Conservation (phyloP, 257 asterid genomes). For the Solanum pinnatisectum region DNA sequence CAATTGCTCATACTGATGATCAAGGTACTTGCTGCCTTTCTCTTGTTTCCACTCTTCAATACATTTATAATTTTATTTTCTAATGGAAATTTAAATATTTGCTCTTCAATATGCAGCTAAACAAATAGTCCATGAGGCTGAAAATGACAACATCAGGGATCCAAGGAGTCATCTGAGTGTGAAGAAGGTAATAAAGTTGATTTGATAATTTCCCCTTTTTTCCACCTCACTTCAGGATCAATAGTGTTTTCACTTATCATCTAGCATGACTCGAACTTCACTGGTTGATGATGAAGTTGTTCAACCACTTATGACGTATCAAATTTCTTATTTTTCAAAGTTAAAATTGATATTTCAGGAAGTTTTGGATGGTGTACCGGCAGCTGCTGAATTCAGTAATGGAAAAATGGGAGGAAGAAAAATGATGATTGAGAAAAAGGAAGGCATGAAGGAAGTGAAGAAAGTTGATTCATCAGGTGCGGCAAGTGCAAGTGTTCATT, state of each 20-base stretch:
- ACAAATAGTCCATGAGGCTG: background rate
- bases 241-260: background rate
- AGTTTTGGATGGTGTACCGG: background rate
- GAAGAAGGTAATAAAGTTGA: background rate
- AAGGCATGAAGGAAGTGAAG: background rate
- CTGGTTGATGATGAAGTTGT: background rate
- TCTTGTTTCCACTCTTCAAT: background rate
- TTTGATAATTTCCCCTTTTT: background rate
- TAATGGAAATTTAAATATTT: background rate
- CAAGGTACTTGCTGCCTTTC: constrained; percentile 30
- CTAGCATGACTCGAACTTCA: background rate
- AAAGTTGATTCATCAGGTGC: background rate
- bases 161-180: background rate
- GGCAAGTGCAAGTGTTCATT: background rate
- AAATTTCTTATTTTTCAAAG: background rate
- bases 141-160: background rate
- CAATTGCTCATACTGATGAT: constrained; percentile 13
- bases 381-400: background rate
- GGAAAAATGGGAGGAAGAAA: constrained; percentile 26
- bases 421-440: constrained; percentile 1
- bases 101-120: background rate
- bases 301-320: background rate
- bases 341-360: constrained; percentile 25
- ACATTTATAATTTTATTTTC: background rate
- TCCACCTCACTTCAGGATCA: too few species aligned